These are phyloP conservation scores for Suillus occidentalis DNA, from an alignment of 768 basidiomycete genomes.

Conservation along the genomic window DNA sequence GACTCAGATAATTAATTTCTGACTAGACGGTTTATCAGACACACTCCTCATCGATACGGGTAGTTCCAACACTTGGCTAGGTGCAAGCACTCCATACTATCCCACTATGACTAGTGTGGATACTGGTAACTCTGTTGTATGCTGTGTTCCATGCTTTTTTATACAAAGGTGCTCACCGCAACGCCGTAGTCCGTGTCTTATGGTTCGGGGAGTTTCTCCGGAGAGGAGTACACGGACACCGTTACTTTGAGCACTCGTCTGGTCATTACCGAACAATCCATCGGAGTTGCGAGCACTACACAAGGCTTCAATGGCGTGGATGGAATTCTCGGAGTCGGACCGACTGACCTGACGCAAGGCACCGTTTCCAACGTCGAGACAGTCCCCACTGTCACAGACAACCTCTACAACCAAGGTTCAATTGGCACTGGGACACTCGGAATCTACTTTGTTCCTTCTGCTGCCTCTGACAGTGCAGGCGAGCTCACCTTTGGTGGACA, in stretches of 20 bases:
- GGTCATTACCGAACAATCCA: conserved; percentile 31
- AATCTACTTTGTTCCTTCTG: conserved; percentile 32
- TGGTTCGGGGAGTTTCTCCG: conserved; percentile 21
- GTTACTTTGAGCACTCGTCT: conserved; percentile 16
- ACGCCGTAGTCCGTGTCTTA: conserved; percentile 16
- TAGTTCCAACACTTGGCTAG: conserved; percentile 35
- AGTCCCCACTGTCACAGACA: conserved; percentile 37
- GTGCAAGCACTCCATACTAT: conserved; percentile 22
- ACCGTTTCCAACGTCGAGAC: conserved; percentile 13
- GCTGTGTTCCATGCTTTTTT: conserved; percentile 1
- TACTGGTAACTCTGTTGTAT: conserved; percentile 23
- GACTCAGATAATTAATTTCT: not conserved
- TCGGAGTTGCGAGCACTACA: conserved; percentile 35
- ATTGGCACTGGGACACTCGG: conserved; percentile 31
- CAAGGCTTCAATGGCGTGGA: conserved; percentile 33
- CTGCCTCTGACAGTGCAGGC: conserved; percentile 20
- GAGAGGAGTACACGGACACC: conserved; percentile 20
- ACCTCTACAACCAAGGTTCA: conserved; percentile 29
- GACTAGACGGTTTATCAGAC: conserved; percentile 16
- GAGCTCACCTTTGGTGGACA: conserved; percentile 30
- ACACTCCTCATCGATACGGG: conserved; percentile 33
- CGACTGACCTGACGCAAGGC: conserved; percentile 31
- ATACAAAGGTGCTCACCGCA: conserved; percentile 8
- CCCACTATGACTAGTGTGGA: conserved; percentile 17
- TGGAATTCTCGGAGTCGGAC: conserved; percentile 40